These are phyloP conservation scores for Boletus subparvulus DNA, from an alignment of 768 basidiomycete species.

Conservation along the genomic window DNA sequence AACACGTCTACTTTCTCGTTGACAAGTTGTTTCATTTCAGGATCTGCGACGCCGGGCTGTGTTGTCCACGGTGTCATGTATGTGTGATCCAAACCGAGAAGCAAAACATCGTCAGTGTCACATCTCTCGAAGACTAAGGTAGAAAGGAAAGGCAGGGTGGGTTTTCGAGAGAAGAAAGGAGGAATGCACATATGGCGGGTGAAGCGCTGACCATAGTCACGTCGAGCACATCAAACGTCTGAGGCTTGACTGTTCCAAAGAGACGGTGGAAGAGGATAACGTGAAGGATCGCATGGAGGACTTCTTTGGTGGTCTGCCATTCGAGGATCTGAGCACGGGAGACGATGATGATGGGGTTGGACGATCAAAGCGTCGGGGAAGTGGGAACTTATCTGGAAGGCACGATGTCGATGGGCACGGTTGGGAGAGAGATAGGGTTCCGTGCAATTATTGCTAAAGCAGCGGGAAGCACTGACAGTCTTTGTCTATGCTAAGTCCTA, in stretches of 20 bases:
- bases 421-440: conserved; percentile 9
- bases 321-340: conserved; percentile 59
- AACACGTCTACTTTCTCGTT: conserved; percentile 76
- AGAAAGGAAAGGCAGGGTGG: not conserved
- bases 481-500: too few relatives aligned
- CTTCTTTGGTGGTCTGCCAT: conserved; percentile 69
- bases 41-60: conserved; percentile 77
- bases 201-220: conserved; percentile 68
- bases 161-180: not conserved
- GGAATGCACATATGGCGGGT: not conserved
- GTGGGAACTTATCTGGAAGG: not conserved
- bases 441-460: not conserved
- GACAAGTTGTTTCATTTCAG: conserved; percentile 67
- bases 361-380: not conserved
- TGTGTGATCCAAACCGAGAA: not conserved
- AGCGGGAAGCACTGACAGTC: too few relatives aligned
- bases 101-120: conserved; percentile 1
- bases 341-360: too few relatives aligned
- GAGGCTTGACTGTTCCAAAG: conserved; percentile 76
- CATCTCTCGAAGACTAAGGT: not conserved
- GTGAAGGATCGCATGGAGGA: conserved; percentile 74
- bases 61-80: not conserved
- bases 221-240: conserved; percentile 76
- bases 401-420: conserved; percentile 33
- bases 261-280: conserved; percentile 81